A percentile compares a stretch with the other conserved stretches of the same genome.
Evolutionary conservation across 345 rosid species (phyloP).

Genomic region (Populus alba): DNA sequence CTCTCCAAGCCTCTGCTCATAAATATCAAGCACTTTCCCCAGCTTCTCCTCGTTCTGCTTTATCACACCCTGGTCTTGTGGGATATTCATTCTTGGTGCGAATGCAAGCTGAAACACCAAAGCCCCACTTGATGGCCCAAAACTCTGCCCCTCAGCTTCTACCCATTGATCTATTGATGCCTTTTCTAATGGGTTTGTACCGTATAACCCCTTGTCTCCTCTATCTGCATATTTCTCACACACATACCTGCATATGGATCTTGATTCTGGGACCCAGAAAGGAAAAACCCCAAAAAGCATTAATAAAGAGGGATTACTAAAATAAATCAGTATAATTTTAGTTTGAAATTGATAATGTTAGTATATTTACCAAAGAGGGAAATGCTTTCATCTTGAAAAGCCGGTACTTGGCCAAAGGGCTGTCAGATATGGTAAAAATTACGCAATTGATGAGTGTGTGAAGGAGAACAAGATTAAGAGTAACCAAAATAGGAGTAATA

Average conservation of each 20-base stretch:
- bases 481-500: background rate
- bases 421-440: conserved; percentile 13
- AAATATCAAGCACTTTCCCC: conserved; percentile 54
- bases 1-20: conserved; percentile 51
- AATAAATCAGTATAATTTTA: no score
- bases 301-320: background rate
- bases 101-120: conserved; percentile 63
- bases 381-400: conserved; percentile 54
- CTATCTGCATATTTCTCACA: conserved; percentile 50
- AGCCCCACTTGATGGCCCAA: conserved; percentile 47
- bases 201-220: conserved; percentile 52
- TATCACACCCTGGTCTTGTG: conserved; percentile 46
- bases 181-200: conserved; percentile 49
- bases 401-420: conserved; percentile 86
- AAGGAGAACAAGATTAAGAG: background rate
- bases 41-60: conserved; percentile 51
- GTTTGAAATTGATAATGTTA: background rate
- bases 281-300: background rate
- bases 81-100: conserved; percentile 52
- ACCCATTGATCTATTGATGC: conserved; percentile 84
- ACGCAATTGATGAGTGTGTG: background rate
- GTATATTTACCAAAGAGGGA: conserved; percentile 51
- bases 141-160: conserved; percentile 67
- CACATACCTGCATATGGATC: conserved; percentile 59
- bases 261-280: conserved; percentile 36